phyloP scores from a whole-genome alignment of 2,329 filamentous ascomycete genomes.

The Mycocentrospora acerina region DNA sequence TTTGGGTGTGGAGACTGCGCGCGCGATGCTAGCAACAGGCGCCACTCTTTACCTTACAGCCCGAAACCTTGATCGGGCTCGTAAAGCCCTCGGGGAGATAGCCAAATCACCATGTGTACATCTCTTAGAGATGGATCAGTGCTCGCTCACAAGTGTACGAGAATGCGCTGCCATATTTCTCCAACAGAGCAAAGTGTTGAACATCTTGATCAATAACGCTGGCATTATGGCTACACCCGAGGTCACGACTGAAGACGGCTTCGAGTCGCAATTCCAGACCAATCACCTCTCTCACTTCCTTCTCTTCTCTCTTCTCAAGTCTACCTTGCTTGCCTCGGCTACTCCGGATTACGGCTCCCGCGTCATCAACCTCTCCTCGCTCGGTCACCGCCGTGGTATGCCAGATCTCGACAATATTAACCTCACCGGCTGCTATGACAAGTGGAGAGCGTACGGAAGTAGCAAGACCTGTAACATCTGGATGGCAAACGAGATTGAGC shows the following conservation, averaged over 20 bases:
- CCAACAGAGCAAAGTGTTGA: conserved; percentile 14
- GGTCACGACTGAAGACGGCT: conserved; percentile 37
- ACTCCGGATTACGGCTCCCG: conserved; percentile 45
- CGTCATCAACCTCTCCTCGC: conserved; percentile 50
- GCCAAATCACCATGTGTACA: conserved; percentile 18
- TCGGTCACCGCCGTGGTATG: conserved; percentile 39
- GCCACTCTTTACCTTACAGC: conserved; percentile 50
- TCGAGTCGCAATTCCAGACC: conserved; percentile 54
- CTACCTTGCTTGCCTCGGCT: conserved; percentile 43
- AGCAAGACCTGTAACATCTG: conserved; percentile 53
- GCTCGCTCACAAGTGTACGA: conserved; percentile 18
- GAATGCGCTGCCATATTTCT: conserved; percentile 25
- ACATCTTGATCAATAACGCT: conserved; percentile 22
- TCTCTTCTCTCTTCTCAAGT: conserved; percentile 53
- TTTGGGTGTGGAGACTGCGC: conserved; percentile 27
- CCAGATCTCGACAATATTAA: conserved; percentile 47
- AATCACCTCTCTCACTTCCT: conserved; percentile 60
- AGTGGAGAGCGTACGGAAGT: conserved; percentile 50
- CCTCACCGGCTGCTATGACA: conserved; percentile 38
- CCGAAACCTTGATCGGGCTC: conserved; percentile 26
- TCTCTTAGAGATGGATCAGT: conserved; percentile 27
- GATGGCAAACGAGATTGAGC: conserved; percentile 23
- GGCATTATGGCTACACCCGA: conserved; percentile 28
- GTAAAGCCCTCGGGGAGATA: conserved; percentile 25
- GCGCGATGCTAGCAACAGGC: conserved; percentile 49